Conservation (phyloP, 768 basidiomycete species). For the Mycena alexandri region DNA sequence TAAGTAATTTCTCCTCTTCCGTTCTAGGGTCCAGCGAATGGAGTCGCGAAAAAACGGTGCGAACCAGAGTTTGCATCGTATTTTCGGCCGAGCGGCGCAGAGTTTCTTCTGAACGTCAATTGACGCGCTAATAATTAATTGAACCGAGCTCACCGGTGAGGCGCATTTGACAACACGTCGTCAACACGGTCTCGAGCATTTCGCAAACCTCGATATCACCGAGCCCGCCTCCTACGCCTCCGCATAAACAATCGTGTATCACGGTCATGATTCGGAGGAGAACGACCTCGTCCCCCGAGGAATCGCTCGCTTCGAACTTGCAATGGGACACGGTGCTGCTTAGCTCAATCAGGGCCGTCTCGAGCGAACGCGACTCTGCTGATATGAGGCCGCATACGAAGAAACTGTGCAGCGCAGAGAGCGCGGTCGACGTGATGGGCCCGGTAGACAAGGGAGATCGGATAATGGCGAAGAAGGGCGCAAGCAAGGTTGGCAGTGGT, state of each 20-base stretch:
- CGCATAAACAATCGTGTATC: conserved; percentile 85
- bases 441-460: conserved; percentile 96
- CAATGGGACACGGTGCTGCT: conserved; percentile 94
- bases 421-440: conserved; percentile 95
- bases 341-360: conserved; percentile 80
- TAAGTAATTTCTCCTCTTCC: conserved; percentile 76
- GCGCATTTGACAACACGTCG: conserved; percentile 96
- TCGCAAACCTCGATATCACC: conserved; percentile 97
- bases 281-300: conserved; percentile 97
- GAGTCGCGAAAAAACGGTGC: conserved; percentile 85
- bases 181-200: conserved; percentile 97
- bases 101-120: conserved; percentile 67
- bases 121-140: background rate
- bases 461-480: conserved; percentile 93
- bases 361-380: conserved; percentile 65
- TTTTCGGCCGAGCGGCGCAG: conserved; percentile 89
- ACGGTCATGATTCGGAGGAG: conserved; percentile 92
- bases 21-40: conserved; percentile 69
- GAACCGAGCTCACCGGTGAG: conserved; percentile 81
- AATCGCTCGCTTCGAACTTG: conserved; percentile 98
- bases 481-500: conserved; percentile 74
- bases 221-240: conserved; percentile 74
- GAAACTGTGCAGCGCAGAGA: conserved; percentile 89
- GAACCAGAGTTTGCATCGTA: conserved; percentile 89
- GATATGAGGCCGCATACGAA: conserved; percentile 84